phyloP scores from a whole-genome alignment of 2,329 filamentous ascomycete species.

The Boeremia exigua region DNA sequence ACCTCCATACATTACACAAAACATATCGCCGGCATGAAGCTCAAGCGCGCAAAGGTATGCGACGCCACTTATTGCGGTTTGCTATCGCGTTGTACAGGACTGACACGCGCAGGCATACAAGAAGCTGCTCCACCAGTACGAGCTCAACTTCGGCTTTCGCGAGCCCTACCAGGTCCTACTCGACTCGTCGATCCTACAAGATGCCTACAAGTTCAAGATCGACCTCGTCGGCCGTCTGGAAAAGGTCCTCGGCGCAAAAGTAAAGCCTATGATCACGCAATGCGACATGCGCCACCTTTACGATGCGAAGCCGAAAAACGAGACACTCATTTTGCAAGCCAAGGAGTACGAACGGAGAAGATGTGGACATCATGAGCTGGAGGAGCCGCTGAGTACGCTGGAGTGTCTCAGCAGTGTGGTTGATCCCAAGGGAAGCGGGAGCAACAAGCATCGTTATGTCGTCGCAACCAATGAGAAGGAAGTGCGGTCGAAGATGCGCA shows the following conservation, averaged over 20 bases:
- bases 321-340: constrained; percentile 72
- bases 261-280: constrained; percentile 85
- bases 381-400: constrained; percentile 70
- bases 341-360: constrained; percentile 77
- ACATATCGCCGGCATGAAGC: constrained; percentile 34
- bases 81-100: constrained; percentile 58
- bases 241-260: constrained; percentile 82
- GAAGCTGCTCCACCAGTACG: constrained; percentile 94
- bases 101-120: constrained; percentile 75
- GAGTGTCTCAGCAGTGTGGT: constrained; percentile 79
- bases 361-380: constrained; percentile 79
- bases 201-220: constrained; percentile 86
- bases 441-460: constrained; percentile 80
- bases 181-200: constrained; percentile 83
- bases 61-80: neutral
- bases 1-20: constrained; percentile 2
- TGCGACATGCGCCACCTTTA: constrained; percentile 83
- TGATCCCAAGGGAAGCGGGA: constrained; percentile 73
- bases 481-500: constrained; percentile 67
- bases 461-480: constrained; percentile 75
- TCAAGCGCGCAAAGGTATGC: constrained; percentile 41
- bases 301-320: constrained; percentile 60
- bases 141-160: constrained; percentile 85
- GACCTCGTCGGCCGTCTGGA: constrained; percentile 76
- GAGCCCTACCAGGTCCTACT: constrained; percentile 84